phyloP scores from a whole-genome alignment of 106 monocot species.

The Posidonia australis region DNA sequence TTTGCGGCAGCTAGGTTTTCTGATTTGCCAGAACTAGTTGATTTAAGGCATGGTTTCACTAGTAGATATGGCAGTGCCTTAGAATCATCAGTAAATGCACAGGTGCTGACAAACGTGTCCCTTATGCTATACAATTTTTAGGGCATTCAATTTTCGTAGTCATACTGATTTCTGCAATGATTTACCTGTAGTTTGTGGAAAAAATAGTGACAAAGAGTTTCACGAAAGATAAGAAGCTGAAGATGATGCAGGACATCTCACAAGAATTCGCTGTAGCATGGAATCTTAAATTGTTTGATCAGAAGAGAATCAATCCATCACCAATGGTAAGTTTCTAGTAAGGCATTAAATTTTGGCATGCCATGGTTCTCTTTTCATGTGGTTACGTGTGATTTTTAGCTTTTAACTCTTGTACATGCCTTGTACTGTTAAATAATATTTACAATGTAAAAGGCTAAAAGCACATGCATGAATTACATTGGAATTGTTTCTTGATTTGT shows the following conservation, averaged over 20 bases:
- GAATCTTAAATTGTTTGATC: constrained; percentile 29
- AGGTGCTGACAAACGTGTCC: constrained; percentile 28
- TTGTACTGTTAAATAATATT: too few species aligned
- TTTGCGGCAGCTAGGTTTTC: constrained; percentile 87
- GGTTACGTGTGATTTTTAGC: not conserved
- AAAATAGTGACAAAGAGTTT: constrained; percentile 46
- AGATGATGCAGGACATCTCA: constrained; percentile 60
- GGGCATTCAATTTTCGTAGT: not conserved
- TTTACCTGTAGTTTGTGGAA: constrained; percentile 28
- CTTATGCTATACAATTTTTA: not conserved
- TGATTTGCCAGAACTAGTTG: constrained; percentile 69
- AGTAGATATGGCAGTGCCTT: constrained; percentile 41
- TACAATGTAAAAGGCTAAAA: too few species aligned
- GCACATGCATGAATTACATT: not conserved
- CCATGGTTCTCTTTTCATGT: not conserved
- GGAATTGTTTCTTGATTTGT: not conserved
- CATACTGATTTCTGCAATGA: not conserved
- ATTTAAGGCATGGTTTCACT: constrained; percentile 45
- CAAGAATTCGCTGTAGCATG: constrained; percentile 47
- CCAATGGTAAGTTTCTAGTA: not conserved
- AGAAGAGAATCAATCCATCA: constrained; percentile 18
- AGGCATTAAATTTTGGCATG: not conserved
- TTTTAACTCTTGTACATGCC: not conserved
- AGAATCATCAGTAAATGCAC: constrained; percentile 44
- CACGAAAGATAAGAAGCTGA: constrained; percentile 43